Evolutionary conservation across 306 rosid species (phyloP).

Genomic region (Vicia faba): DNA sequence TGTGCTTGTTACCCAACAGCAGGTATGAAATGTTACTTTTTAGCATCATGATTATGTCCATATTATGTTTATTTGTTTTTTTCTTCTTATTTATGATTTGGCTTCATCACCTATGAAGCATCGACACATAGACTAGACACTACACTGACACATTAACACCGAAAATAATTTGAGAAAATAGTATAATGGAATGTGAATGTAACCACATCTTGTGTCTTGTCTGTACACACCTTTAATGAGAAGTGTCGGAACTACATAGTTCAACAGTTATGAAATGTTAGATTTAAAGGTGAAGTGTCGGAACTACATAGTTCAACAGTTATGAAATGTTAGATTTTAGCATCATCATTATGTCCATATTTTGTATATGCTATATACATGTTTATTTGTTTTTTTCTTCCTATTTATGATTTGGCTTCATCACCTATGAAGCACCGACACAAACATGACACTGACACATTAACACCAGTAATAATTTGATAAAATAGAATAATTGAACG

Average conservation of each 20-base stretch:
- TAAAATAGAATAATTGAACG: neutral
- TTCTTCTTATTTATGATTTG: conserved; percentile 20
- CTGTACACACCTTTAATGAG: too few relatives aligned
- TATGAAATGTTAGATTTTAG: conserved; percentile 36
- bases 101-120: neutral
- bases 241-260: neutral
- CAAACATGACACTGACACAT: neutral
- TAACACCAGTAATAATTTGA: neutral
- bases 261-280: too few relatives aligned
- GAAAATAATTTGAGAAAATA: neutral
- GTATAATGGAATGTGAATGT: neutral
- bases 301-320: conserved; percentile 56
- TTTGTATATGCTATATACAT: too few relatives aligned
- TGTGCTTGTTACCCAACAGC: conserved; percentile 76
- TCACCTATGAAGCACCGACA: neutral
- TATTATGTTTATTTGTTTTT: neutral
- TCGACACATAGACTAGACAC: neutral
- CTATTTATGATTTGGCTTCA: conserved; percentile 14
- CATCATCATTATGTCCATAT: conserved; percentile 26
- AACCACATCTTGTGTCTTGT: neutral
- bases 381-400: conserved; percentile 11
- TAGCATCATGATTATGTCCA: conserved; percentile 27
- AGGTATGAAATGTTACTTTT: conserved; percentile 54
- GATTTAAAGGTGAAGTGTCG: neutral
- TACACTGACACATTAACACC: neutral